These are phyloP conservation scores for Serpula lacrymans DNA, from an alignment of 768 basidiomycete genomes.

Conservation along the genomic window DNA sequence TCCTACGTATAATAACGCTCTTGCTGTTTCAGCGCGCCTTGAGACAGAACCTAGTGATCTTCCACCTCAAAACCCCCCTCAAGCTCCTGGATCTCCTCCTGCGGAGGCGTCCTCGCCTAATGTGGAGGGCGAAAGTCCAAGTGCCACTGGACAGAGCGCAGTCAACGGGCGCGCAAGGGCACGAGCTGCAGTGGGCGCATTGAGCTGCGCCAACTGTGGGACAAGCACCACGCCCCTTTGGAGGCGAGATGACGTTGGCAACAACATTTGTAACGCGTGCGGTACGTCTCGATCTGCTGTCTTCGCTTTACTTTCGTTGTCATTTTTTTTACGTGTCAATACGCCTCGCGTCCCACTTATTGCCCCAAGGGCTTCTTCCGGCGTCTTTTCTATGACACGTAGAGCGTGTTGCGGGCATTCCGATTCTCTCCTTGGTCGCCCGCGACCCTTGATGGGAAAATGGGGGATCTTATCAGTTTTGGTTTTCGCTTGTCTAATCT, in stretches of 20 bases:
- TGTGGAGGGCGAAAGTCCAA: constrained; percentile 26
- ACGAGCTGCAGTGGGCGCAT: constrained; percentile 57
- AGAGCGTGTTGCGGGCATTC: no score
- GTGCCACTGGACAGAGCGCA: constrained; percentile 15
- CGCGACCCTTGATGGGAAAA: constrained; percentile 10
- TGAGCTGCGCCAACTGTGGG: constrained; percentile 85
- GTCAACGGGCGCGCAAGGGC: constrained; percentile 22
- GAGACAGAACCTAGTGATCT: constrained; percentile 35
- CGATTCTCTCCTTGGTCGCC: not conserved
- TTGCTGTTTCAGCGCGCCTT: constrained; percentile 41
- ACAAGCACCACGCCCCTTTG: constrained; percentile 89
- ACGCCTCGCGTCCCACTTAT: no score
- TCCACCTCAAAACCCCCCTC: constrained; percentile 13
- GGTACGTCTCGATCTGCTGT: constrained; percentile 52
- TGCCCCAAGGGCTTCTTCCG: no score
- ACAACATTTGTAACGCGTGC: constrained; percentile 94
- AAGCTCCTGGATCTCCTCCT: constrained; percentile 23
- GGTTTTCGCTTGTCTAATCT: constrained; percentile 18
- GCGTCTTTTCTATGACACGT: no score
- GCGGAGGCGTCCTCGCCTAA: constrained; percentile 33
- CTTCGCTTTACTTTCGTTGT: constrained; percentile 19
- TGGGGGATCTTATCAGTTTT: constrained; percentile 23
- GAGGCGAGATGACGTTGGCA: constrained; percentile 86
- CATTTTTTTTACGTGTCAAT: constrained; percentile 18
- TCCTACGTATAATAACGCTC: constrained; percentile 91